Evolutionary conservation across 2,329 filamentous ascomycete genomes (phyloP).

Genomic region (Claviceps maximensis): DNA sequence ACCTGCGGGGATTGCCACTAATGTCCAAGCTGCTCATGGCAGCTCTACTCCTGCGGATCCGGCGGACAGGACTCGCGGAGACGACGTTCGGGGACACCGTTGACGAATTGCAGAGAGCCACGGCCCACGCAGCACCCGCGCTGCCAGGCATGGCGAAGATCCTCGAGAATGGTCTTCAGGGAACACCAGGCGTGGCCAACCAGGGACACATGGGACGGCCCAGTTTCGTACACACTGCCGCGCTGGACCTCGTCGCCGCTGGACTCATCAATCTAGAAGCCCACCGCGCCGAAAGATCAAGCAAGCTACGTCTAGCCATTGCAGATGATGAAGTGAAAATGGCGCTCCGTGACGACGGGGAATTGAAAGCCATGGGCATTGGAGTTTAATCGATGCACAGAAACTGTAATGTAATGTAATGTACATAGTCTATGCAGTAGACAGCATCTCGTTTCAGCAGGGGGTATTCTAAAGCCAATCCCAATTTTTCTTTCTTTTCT

Average conservation of each 20-base stretch:
- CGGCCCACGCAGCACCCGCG: constrained; percentile 20
- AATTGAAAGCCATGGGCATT: constrained; percentile 70
- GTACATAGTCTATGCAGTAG: background rate
- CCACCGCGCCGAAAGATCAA: constrained; percentile 68
- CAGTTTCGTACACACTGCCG: constrained; percentile 50
- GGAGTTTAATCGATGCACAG: constrained; percentile 15
- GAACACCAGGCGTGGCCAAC: constrained; percentile 11
- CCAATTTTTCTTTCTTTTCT: background rate
- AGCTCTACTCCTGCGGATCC: constrained; percentile 63
- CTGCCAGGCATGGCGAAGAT: constrained; percentile 25
- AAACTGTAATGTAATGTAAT: constrained; percentile 15
- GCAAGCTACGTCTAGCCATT: constrained; percentile 73
- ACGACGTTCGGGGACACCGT: constrained; percentile 80
- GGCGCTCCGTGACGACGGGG: constrained; percentile 76
- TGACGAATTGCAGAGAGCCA: constrained; percentile 49
- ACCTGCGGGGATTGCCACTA: constrained; percentile 69
- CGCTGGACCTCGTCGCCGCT: constrained; percentile 72
- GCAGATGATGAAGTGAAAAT: constrained; percentile 83
- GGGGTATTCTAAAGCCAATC: constrained; percentile 5
- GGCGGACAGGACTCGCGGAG: constrained; percentile 75
- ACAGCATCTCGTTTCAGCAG: background rate
- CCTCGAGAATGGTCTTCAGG: constrained; percentile 17
- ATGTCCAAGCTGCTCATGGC: constrained; percentile 75
- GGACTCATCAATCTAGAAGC: constrained; percentile 79
- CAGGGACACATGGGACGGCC: constrained; percentile 21